These are phyloP conservation scores for Ophiocordyceps australis DNA, from an alignment of 2,329 filamentous ascomycete species.

Conservation along the genomic window DNA sequence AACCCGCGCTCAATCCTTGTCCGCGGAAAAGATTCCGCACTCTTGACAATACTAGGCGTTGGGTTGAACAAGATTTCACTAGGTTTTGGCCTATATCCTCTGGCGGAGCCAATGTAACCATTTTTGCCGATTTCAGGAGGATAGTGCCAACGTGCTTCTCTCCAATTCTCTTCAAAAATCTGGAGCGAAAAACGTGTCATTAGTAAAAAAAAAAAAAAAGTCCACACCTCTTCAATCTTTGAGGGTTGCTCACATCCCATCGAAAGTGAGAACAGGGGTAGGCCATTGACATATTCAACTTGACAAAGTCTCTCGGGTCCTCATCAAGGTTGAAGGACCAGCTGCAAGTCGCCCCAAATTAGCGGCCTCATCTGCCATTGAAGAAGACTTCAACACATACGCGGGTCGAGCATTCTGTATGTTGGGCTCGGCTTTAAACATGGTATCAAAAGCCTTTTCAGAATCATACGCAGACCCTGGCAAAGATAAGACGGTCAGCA, in stretches of 20 bases:
- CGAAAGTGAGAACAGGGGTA: conserved; percentile 16
- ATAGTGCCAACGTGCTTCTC: conserved; percentile 20
- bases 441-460: conserved; percentile 18
- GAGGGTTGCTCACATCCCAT: conserved; percentile 15
- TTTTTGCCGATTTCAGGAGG: conserved; percentile 17
- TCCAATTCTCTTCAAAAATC: conserved; percentile 20
- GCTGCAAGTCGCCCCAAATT: no score
- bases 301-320: conserved; percentile 11
- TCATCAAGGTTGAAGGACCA: conserved; percentile 14
- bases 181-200: conserved; percentile 1
- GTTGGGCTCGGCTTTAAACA: conserved; percentile 10
- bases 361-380: neutral
- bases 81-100: conserved; percentile 6
- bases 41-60: conserved; percentile 7
- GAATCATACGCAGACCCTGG: conserved; percentile 17
- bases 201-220: neutral
- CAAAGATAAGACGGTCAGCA: neutral
- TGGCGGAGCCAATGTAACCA: conserved; percentile 23
- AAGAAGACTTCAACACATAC: neutral
- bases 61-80: no score
- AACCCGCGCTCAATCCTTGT: conserved; percentile 14
- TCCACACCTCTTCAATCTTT: no score
- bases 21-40: conserved; percentile 18
- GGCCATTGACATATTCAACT: conserved; percentile 9
- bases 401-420: conserved; percentile 3